A percentile compares a stretch with the other conserved stretches of the same genome.
Evolutionary conservation across 805 yeast genomes (phyloP).

Genomic region (Candida silvicultrix): DNA sequence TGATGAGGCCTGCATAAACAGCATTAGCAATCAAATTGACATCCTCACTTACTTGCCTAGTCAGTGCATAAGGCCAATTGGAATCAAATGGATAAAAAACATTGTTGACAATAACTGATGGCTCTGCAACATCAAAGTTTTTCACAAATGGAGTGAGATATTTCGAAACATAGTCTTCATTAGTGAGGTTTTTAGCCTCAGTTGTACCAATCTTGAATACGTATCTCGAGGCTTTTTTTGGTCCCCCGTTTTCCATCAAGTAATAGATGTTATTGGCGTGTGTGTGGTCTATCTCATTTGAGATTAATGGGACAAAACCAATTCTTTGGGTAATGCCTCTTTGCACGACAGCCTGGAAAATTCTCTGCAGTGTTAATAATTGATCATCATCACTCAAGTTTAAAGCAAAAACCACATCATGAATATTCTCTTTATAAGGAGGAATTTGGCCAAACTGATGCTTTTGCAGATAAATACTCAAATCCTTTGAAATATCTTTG

Average conservation of each 20-base stretch:
- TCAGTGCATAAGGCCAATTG: constrained; percentile 50
- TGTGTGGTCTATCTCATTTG: constrained; percentile 13
- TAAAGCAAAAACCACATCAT: constrained; percentile 64
- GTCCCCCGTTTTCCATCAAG: constrained; percentile 9
- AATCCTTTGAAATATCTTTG: constrained; percentile 35
- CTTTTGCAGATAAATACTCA: constrained; percentile 39
- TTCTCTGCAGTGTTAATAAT: constrained; percentile 40
- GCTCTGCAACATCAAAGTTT: constrained; percentile 36
- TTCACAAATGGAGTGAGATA: constrained; percentile 21
- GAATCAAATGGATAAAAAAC: constrained; percentile 46
- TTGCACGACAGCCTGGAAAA: constrained; percentile 42
- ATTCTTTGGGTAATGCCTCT: constrained; percentile 70
- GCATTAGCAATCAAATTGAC: constrained; percentile 20
- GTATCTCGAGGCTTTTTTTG: constrained; percentile 8
- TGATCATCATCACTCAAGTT: constrained; percentile 51
- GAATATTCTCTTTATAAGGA: constrained; percentile 63
- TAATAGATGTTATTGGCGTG: constrained; percentile 15
- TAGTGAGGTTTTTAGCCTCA: constrained; percentile 7
- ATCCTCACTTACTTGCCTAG: constrained; percentile 52
- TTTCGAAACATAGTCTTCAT: constrained; percentile 15
- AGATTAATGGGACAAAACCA: constrained; percentile 67
- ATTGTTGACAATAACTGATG: constrained; percentile 69
- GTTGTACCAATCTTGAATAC: constrained; percentile 13
- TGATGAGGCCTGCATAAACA: constrained; percentile 22
- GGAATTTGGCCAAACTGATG: constrained; percentile 60